Percentiles rank a stretch among this genome's conserved stretches.
Conservation (phyloP, 495 filamentous ascomycete genomes). For the Xylaria acuta region DNA sequence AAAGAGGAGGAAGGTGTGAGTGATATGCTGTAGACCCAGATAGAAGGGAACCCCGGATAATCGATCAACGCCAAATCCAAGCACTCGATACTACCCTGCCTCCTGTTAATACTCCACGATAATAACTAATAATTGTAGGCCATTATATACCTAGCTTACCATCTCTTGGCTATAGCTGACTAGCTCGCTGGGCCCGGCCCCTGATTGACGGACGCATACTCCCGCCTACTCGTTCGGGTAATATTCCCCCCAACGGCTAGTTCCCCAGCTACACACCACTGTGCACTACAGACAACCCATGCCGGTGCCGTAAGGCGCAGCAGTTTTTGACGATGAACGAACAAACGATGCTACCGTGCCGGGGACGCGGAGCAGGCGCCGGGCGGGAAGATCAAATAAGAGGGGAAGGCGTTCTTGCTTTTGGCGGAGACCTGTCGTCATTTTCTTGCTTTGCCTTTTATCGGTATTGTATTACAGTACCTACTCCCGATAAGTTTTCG, state of each 20-base stretch:
- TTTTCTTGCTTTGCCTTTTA: neutral
- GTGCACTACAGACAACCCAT: constrained; percentile 9
- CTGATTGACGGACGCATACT: constrained; percentile 19
- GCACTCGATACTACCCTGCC: constrained; percentile 1
- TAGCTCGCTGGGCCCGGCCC: neutral
- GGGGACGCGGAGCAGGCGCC: constrained; percentile 2
- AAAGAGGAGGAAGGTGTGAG: neutral
- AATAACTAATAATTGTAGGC: neutral
- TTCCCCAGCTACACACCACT: neutral
- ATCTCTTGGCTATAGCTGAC: constrained; percentile 16
- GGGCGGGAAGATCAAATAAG: constrained; percentile 13
- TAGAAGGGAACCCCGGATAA: constrained; percentile 20
- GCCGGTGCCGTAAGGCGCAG: constrained; percentile 13
- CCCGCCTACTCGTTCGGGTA: constrained; percentile 18
- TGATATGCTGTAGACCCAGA: neutral
- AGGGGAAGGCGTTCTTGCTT: constrained; percentile 12
- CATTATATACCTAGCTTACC: neutral
- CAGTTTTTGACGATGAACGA: constrained; percentile 3
- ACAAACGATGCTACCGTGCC: constrained; percentile 11
- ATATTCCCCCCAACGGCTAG: neutral
- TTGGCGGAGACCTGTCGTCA: constrained; percentile 7
- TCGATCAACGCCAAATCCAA: constrained; percentile 5
- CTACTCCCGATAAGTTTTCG: neutral
- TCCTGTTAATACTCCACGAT: constrained; percentile 8
- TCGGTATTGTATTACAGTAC: neutral